Evolutionary conservation across 108 stramenopile genomes (phyloP), one percentile per base, ranked within the genome.

Genomic region (Fistulifera solaris): DNA sequence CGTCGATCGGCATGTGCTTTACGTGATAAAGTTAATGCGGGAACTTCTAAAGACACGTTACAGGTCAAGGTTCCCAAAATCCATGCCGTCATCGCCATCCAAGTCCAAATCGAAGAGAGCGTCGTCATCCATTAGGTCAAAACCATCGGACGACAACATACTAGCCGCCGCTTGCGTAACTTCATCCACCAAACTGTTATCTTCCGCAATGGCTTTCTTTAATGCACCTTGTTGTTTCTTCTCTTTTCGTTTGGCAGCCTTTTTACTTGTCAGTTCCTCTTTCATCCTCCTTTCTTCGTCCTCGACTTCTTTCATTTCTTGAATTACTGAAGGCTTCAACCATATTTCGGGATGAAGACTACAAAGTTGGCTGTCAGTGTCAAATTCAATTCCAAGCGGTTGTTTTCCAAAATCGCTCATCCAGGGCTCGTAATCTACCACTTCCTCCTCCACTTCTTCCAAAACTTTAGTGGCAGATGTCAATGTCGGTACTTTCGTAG

Each of bases 381-480:
- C 75, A 53, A 83, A 72, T 46, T 61, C 58, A 45, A 82, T 61
- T 4, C 76, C 84, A 10, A 70, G 38, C 15, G 78, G 68, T 42
- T 75, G 71, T 42, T 43, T 60, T 10, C 81, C 85, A 41, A 76
- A 70, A 27, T 86, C 81, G 25, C 80, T 80, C 87, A 93, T 87
- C 91, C 87, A 88, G 21, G 82, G 75, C 56, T 88, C 85, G 57
- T 87, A 88, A 38, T 89, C 83, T 17, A 88, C 78, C 3, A 88
- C 56, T 58, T 86, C 91, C 35, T 93, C 91, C 31, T 71, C 83
- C 0, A 88, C 68, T 58, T 86, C 87, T 64, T 88, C 80, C 60
- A 88, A 59, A 8, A 79, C 56, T 40, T 80, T 80, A 45, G 70
- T 63, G 31, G 58, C 67, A 11, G 47, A 53, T 1, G 74, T 55